Base-by-base conservation (phyloP, 345 rosid genomes). In the Bruguiera sexangula region DNA sequence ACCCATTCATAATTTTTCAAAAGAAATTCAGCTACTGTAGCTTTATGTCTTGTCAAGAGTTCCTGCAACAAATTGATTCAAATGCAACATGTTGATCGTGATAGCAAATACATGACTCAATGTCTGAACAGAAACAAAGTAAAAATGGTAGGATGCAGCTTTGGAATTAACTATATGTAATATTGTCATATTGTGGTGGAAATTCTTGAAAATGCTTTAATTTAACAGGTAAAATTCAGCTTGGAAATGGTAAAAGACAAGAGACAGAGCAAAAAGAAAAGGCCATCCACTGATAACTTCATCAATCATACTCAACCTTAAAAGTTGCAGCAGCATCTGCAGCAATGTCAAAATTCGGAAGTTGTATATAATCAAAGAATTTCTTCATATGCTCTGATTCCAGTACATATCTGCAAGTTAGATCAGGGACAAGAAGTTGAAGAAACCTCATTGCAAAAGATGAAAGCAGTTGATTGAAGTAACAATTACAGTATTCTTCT, bases 311-410 rank as follows among this genome's bases (percentile, higher is more conserved):
- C 52, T 32, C 70, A 67, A 96, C 98, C 99, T 92, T 96, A 80
- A 96, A 92, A 58, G 99, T 90, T 11, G 95, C 98, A 80, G 96
- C 99, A 76, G 96, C 99, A 88, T 92, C 98, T 52, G 99, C 98
- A 65, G 98, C 92, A 77, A 96, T 82, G 68, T 96, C 98, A 21
- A 96, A 96, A 79, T 96, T 92, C 37, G 98, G 97, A 75, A 96
- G 91, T 79, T 89, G 98, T 76, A 96, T 96, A 73, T 80, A 89
- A 64, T 90, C 86, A 54, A 96, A 96, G 81, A 92, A 89, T 82
- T 90, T 92, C 89, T 87, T 96, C 83, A 92, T 77, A 71, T 92
- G 85, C 67, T 81, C 81, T 0, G 96, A 87, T 76, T 96, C 98
- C 83, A 96, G 79, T 73, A 96, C 97, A 77, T 90, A 90, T 78